Percentiles rank a stretch among this genome's conserved stretches.
These are phyloP conservation scores for Cryphonectria japonica DNA, from an alignment of 2,329 filamentous ascomycete species.

Conservation along the genomic window DNA sequence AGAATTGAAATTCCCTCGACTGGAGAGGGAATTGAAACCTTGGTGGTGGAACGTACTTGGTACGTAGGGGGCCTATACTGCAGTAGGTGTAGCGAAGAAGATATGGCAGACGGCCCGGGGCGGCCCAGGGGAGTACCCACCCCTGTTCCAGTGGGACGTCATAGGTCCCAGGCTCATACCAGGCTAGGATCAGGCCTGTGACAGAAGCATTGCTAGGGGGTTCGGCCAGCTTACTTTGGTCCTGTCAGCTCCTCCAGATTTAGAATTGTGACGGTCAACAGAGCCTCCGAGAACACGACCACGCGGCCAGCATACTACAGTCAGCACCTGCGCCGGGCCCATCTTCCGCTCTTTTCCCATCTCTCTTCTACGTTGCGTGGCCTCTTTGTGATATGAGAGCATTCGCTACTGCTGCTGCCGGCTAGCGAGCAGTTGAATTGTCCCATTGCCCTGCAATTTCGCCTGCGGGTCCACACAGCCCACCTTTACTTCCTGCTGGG, in stretches of 20 bases:
- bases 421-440: background rate
- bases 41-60: background rate
- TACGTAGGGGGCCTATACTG: background rate
- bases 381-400: slow-evolving; percentile 17
- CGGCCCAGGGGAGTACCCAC: background rate
- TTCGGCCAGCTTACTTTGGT: background rate
- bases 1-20: background rate
- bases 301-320: background rate
- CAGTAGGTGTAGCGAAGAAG: background rate
- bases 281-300: background rate
- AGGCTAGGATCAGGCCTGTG: slow-evolving; percentile 22
- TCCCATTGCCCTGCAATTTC: slow-evolving; percentile 7
- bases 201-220: background rate
- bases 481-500: background rate
- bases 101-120: background rate
- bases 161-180: slow-evolving; percentile 14
- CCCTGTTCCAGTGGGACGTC: slow-evolving; percentile 17
- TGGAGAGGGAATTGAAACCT: background rate
- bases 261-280: background rate
- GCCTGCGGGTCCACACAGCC: slow-evolving; percentile 3
- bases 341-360: background rate
- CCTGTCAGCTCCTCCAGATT: background rate
- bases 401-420: background rate
- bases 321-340: background rate
- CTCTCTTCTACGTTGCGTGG: slow-evolving; percentile 15